Base-by-base conservation (phyloP, 2,329 filamentous ascomycete species). In the Talaromyces sp. region DNA sequence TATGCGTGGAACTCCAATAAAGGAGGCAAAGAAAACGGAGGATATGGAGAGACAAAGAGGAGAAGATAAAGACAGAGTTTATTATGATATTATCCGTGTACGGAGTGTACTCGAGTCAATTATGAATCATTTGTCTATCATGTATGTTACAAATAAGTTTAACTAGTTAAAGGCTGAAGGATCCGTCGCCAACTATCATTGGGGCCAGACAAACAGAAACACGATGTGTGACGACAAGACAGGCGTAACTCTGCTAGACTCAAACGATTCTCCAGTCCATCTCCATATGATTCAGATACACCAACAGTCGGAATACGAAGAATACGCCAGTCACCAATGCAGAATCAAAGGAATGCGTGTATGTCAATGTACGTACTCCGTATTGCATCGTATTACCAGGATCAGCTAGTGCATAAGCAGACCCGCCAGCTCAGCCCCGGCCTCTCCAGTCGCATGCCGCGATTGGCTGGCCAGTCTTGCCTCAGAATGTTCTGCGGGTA, bases 401-500 rank as follows among this genome's bases (percentile, higher is more conserved):
- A 34, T 13, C 27, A n/a, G 51, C n/a, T 56, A 34, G 27, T 31
- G 51, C 27, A 54, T 19, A 11, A 6, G 10, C 29, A 5, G 56
- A 1, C 22, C 56, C 56, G 43, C 56, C 19, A 8, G 17, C 19
- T 58, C 34, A 59, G 56, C 36, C 56, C 36, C 56, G 22, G 22
- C 19, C 36, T 27, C 1, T 22, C 3, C 10, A 17, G 13, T 45
- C 19, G 36, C 56, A 19, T 31, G 59, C 59, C 45, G 59, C 45
- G 45, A 61, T 61, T 61, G 58, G 58, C 27, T 61, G 58, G 38
- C 29, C 38, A 36, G 17, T 36, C 40, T 59, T 49, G 58, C 43
- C 56, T 59, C 56, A 59, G 36, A 59, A 59, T 59, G 36, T 25
- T 58, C 56, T 13, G 36, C 36, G 34, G 34, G 22, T 58, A 58